phyloP scores from a whole-genome alignment of 345 rosid species.

The Carallia pectinifolia region DNA sequence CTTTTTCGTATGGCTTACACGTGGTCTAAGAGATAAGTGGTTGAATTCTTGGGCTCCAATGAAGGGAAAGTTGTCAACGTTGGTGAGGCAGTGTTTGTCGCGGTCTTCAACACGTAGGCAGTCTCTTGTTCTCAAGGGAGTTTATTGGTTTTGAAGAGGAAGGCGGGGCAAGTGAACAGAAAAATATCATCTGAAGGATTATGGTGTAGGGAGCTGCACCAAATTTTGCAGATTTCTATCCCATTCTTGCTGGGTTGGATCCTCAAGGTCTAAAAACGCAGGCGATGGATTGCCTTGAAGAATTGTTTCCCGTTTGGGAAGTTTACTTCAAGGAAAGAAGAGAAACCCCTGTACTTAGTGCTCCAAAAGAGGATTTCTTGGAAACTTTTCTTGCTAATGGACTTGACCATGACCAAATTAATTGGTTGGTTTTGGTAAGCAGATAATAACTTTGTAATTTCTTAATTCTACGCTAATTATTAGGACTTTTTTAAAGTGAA shows the following conservation, averaged over 20 bases:
- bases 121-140: conserved; percentile 11
- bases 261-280: conserved; percentile 15
- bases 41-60: conserved; percentile 4
- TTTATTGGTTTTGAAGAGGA: neutral
- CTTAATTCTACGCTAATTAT: neutral
- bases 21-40: conserved; percentile 17
- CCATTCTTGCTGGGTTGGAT: conserved; percentile 10
- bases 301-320: conserved; percentile 9
- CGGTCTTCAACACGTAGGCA: conserved; percentile 7
- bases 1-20: too few species aligned
- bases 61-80: conserved; percentile 9
- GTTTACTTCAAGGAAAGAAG: conserved; percentile 21
- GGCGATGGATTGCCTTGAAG: neutral
- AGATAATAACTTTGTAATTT: neutral
- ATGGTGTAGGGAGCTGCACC: neutral
- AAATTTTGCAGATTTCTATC: conserved; percentile 11
- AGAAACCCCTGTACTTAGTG: neutral
- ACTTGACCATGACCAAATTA: conserved; percentile 15
- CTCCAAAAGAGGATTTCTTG: conserved; percentile 13
- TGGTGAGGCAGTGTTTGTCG: conserved; percentile 14
- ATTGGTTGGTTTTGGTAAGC: conserved; percentile 15
- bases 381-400: conserved; percentile 17
- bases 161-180: neutral
- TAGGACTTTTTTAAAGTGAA: neutral
- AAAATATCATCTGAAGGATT: neutral